A percentile compares a stretch with the other conserved stretches of the same genome.
Evolutionary conservation across 495 filamentous ascomycete genomes (phyloP).

Genomic region (Penicillium egyptiacum): DNA sequence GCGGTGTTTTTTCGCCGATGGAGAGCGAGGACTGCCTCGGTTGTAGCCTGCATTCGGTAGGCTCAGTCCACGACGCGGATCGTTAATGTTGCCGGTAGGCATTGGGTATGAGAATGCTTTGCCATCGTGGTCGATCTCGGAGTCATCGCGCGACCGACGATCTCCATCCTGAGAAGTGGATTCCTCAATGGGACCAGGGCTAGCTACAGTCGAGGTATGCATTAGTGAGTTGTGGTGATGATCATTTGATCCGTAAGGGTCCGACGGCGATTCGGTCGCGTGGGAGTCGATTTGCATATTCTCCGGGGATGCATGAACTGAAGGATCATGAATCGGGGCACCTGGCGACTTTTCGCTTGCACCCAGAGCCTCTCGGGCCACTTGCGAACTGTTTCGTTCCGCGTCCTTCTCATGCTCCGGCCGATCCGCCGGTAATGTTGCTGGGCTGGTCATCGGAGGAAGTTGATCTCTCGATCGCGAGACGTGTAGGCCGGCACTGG

Average conservation of each 20-base stretch:
- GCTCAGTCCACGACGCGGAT: conserved; percentile 67
- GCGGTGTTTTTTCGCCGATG: conserved; percentile 85
- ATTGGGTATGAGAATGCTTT: conserved; percentile 56
- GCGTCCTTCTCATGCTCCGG: conserved; percentile 39
- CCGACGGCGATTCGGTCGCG: conserved; percentile 28
- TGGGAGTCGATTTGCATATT: conserved; percentile 50
- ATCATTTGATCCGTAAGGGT: conserved; percentile 36
- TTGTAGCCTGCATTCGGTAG: conserved; percentile 66
- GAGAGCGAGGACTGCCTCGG: conserved; percentile 64
- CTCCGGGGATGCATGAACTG: conserved; percentile 38
- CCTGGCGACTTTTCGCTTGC: conserved; percentile 43
- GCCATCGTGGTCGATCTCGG: conserved; percentile 45
- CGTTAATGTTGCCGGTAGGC: conserved; percentile 44
- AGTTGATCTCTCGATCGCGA: conserved; percentile 39
- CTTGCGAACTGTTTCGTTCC: conserved; percentile 44
- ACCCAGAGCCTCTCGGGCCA: conserved; percentile 46
- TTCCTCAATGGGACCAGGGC: conserved; percentile 49
- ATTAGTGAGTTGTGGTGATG: conserved; percentile 36
- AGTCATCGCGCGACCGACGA: conserved; percentile 37
- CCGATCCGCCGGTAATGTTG: conserved; percentile 34
- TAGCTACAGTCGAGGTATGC: conserved; percentile 47
- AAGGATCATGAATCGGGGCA: conserved; percentile 27
- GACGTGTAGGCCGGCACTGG: conserved; percentile 48
- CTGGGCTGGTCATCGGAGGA: conserved; percentile 35
- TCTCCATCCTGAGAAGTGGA: conserved; percentile 46